These are phyloP conservation scores for Diatrype stigma DNA, from an alignment of 2,329 filamentous ascomycete species.

Conservation along the genomic window DNA sequence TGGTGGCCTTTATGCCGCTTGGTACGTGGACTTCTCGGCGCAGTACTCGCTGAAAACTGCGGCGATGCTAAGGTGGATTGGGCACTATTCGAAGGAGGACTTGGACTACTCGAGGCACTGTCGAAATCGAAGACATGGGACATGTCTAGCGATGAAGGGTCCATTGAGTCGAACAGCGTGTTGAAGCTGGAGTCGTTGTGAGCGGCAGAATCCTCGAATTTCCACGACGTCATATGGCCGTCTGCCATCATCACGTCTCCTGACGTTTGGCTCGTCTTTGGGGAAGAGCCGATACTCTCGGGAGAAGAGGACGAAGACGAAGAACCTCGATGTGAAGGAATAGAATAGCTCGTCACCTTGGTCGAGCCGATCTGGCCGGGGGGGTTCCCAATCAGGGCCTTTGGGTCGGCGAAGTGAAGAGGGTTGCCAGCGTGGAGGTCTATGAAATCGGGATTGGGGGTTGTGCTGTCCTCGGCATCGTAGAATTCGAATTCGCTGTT, in stretches of 20 bases:
- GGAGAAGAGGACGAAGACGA: conserved; percentile 26
- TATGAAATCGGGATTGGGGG: conserved; percentile 22
- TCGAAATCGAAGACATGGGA: conserved; percentile 52
- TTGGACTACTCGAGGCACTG: conserved; percentile 55
- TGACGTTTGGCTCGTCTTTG: conserved; percentile 24
- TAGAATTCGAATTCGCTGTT: conserved; percentile 33
- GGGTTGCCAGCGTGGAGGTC: conserved; percentile 26
- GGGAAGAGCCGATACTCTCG: conserved; percentile 22
- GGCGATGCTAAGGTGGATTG: conserved; percentile 12
- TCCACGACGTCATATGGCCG: conserved; percentile 12
- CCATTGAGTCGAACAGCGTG: conserved; percentile 16
- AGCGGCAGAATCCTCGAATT: conserved; percentile 11
- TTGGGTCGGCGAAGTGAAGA: conserved; percentile 15
- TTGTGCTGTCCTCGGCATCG: conserved; percentile 26
- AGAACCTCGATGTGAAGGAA: conserved; percentile 25
- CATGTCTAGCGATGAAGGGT: conserved; percentile 16
- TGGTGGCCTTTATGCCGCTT: conserved; percentile 25
- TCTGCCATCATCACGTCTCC: conserved; percentile 23
- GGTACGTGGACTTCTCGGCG: conserved; percentile 14
- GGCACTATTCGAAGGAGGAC: conserved; percentile 22
- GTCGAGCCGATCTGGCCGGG: conserved; percentile 7
- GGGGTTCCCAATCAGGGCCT: conserved; percentile 10
- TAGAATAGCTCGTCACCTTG: conserved; percentile 6
- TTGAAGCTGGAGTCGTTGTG: conserved; percentile 15
- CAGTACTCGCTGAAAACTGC: conserved; percentile 5